These are phyloP conservation scores for Megacollybia platyphylla DNA, from an alignment of 1,284 basidiomycete species.

Conservation along the genomic window DNA sequence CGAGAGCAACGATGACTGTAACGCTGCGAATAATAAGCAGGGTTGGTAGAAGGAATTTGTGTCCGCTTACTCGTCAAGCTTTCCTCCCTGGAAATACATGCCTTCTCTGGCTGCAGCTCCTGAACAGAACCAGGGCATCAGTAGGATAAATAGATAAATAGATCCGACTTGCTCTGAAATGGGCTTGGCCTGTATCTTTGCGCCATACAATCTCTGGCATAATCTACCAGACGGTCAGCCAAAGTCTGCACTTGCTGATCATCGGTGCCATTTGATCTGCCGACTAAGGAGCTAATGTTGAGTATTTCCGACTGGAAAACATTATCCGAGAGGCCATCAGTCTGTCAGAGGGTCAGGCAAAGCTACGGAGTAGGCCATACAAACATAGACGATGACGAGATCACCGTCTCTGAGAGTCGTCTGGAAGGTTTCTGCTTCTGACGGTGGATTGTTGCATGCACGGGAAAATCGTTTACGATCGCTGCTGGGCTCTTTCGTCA, in stretches of 20 bases:
- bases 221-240: constrained; percentile 60
- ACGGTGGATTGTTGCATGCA: constrained; percentile 47
- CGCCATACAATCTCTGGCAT: constrained; percentile 57
- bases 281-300: constrained; percentile 52
- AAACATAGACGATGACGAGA: constrained; percentile 57
- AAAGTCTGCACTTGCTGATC: constrained; percentile 52
- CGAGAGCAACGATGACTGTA: constrained; percentile 30
- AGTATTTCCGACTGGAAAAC: constrained; percentile 65
- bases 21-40: constrained; percentile 19
- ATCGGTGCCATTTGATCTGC: constrained; percentile 42
- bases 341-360: constrained; percentile 28
- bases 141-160: not conserved
- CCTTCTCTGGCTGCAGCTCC: constrained; percentile 51
- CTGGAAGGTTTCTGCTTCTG: constrained; percentile 53
- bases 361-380: constrained; percentile 12
- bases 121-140: constrained; percentile 13
- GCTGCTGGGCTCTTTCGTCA: constrained; percentile 51
- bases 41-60: constrained; percentile 10
- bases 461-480: constrained; percentile 26
- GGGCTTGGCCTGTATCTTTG: constrained; percentile 52
- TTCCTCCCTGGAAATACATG: constrained; percentile 55
- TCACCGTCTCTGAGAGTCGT: constrained; percentile 62
- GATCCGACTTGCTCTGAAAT: constrained; percentile 39
- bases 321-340: constrained; percentile 82
- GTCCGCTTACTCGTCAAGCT: constrained; percentile 48